A percentile compares a stretch with the other conserved stretches of the same genome.
Evolutionary conservation across 768 basidiomycete genomes (phyloP).

Genomic region (Erythrobasidium yunnanense): DNA sequence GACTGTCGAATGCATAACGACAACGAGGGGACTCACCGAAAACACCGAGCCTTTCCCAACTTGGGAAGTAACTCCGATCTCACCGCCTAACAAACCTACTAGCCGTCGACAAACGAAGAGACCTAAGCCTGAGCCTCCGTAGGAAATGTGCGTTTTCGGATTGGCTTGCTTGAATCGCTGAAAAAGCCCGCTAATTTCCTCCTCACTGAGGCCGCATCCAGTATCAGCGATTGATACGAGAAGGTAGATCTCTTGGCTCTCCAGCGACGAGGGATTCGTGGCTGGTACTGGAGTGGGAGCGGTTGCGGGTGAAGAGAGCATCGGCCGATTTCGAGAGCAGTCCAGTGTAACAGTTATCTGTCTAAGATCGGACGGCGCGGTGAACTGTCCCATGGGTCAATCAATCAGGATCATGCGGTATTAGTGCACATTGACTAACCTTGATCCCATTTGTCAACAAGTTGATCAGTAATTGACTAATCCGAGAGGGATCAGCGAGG

Average conservation of each 20-base stretch:
- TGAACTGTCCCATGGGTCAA: conserved; percentile 13
- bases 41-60: conserved; percentile 22
- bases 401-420: conserved; percentile 15
- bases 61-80: conserved; percentile 17
- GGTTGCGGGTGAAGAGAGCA: background rate
- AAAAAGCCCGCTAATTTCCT: conserved; percentile 24
- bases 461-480: conserved; percentile 18
- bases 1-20: too few relatives aligned
- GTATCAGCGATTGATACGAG: conserved; percentile 23
- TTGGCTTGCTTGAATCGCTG: conserved; percentile 28
- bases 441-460: conserved; percentile 28
- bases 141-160: conserved; percentile 25
- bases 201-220: conserved; percentile 21
- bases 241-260: conserved; percentile 9
- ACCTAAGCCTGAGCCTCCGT: conserved; percentile 26
- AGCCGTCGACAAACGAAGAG: conserved; percentile 21
- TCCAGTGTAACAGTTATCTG: conserved; percentile 20
- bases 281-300: background rate
- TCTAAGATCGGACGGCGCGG: background rate
- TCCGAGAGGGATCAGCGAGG: conserved; percentile 5
- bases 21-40: background rate
- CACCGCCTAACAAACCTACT: conserved; percentile 22
- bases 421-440: conserved; percentile 38
- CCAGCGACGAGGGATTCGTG: background rate
- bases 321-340: background rate